These are phyloP conservation scores for Carallia pectinifolia DNA, from an alignment of 345 rosid genomes.

Conservation along the genomic window DNA sequence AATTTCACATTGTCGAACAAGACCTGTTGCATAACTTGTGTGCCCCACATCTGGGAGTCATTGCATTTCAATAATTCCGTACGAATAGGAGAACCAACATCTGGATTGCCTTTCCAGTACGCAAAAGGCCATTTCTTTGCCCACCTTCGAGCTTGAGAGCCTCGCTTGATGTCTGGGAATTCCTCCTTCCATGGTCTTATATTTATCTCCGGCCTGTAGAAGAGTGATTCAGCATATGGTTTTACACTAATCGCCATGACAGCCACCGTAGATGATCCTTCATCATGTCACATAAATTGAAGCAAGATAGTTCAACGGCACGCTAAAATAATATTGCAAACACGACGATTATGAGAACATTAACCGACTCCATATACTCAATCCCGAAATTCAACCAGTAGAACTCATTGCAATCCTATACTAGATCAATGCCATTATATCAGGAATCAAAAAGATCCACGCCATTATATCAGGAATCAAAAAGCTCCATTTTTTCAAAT, in stretches of 20 bases:
- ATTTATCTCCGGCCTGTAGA: conserved; percentile 82
- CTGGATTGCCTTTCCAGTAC: conserved; percentile 92
- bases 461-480: neutral
- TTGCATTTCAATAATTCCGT: conserved; percentile 60
- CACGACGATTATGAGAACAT: no score
- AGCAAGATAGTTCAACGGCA: neutral
- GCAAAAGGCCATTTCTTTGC: conserved; percentile 49
- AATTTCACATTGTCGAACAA: neutral
- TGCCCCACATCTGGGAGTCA: conserved; percentile 63
- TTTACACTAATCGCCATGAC: neutral
- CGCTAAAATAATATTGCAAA: neutral
- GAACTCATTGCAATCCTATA: no score
- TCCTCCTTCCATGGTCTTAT: conserved; percentile 74
- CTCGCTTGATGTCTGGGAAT: conserved; percentile 70
- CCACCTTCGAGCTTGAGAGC: conserved; percentile 63
- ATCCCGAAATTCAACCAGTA: no score
- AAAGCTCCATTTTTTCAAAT: neutral
- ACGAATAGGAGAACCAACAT: conserved; percentile 67
- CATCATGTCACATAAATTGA: neutral
- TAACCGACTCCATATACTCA: no score
- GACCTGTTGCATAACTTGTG: conserved; percentile 83
- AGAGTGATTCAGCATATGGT: neutral
- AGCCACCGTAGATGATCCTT: neutral
- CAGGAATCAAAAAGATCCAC: neutral
- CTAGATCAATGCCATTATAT: neutral